Percentiles rank a stretch among this genome's conserved stretches.
Conservation (phyloP, 495 filamentous ascomycete genomes). For the Halenospora varia region DNA sequence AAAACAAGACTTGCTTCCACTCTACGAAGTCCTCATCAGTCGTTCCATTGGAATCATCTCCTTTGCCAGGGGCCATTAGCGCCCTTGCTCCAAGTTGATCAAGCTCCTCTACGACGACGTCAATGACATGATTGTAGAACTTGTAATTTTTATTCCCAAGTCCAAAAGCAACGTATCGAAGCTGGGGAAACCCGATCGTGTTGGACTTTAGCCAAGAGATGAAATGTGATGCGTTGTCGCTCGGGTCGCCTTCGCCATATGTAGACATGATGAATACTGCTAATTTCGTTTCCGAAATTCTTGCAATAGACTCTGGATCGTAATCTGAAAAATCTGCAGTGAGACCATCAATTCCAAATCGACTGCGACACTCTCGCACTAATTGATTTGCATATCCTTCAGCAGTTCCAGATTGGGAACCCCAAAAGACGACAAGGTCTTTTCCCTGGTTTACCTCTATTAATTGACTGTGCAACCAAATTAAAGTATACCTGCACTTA, state of each 20-base stretch:
- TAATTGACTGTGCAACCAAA: too few species aligned
- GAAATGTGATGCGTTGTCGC: constrained; percentile 45
- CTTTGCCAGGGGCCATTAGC: constrained; percentile 5
- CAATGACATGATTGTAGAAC: constrained; percentile 17
- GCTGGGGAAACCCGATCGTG: constrained; percentile 6
- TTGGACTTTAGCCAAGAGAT: constrained; percentile 36
- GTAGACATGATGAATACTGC: constrained; percentile 50
- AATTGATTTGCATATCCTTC: constrained; percentile 46
- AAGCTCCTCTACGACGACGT: constrained; percentile 1
- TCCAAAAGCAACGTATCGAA: constrained; percentile 38
- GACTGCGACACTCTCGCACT: constrained; percentile 37
- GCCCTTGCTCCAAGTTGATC: constrained; percentile 3
- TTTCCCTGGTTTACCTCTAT: constrained; percentile 29
- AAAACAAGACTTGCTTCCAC: constrained; percentile 32
- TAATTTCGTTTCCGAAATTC: constrained; percentile 36
- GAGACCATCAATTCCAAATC: constrained; percentile 40
- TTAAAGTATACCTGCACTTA: too few species aligned
- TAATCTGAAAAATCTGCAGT: constrained; percentile 47
- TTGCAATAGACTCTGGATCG: constrained; percentile 37
- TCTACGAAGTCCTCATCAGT: constrained; percentile 22
- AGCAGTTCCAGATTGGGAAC: constrained; percentile 52
- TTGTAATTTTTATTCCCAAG: constrained; percentile 27
- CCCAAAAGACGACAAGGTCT: constrained; percentile 48
- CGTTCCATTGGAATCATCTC: constrained; percentile 16
- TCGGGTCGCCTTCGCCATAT: constrained; percentile 53